These are phyloP conservation scores for Corymbia calophylla DNA, from an alignment of 441 rosid species.

Conservation along the genomic window DNA sequence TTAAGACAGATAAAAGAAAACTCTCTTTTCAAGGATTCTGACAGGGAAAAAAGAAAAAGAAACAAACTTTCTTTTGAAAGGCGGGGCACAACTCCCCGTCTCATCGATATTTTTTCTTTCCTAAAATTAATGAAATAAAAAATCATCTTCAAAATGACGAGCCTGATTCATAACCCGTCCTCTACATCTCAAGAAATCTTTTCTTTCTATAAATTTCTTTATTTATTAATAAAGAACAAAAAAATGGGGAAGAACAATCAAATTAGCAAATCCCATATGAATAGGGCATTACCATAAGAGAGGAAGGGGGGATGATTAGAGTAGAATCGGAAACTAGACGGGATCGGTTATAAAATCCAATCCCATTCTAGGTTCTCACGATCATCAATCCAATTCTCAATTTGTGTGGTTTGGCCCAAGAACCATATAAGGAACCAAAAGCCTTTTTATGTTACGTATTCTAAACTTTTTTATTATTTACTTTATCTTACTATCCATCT, in stretches of 20 bases:
- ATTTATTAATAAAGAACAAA: not conserved
- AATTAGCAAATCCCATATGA: no score
- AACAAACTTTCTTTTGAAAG: not conserved
- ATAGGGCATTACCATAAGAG: not conserved
- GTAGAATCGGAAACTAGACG: not conserved
- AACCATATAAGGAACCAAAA: not conserved
- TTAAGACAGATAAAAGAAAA: not conserved
- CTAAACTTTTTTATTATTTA: not conserved
- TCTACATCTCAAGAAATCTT: not conserved
- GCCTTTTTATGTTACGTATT: not conserved
- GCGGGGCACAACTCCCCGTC: not conserved
- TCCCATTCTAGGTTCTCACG: accelerated
- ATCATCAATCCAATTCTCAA: accelerated
- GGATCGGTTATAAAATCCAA: accelerated
- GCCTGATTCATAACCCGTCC: not conserved
- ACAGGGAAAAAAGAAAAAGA: not conserved
- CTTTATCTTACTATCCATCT: no score
- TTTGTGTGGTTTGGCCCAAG: accelerated
- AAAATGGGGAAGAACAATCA: not conserved
- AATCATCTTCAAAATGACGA: not conserved
- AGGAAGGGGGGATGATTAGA: not conserved
- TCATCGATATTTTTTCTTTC: not conserved
- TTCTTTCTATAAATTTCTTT: not conserved
- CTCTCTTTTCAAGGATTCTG: not conserved
- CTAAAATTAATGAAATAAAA: not conserved